These are phyloP conservation scores for Podospora conica DNA, from an alignment of 495 filamentous ascomycete genomes.

Conservation along the genomic window DNA sequence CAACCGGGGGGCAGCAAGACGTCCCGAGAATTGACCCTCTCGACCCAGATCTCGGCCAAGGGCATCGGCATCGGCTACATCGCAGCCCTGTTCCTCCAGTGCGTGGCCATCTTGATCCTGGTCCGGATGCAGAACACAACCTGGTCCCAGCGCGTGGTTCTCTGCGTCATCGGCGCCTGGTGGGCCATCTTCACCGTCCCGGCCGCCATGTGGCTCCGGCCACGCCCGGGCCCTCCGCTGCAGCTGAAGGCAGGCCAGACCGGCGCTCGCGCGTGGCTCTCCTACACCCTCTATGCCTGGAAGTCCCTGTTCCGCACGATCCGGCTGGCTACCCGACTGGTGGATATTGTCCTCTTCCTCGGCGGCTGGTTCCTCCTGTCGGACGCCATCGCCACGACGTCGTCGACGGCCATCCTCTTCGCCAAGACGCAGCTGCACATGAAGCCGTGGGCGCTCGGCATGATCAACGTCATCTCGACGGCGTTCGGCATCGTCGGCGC, in stretches of 20 bases:
- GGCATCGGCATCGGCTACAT: constrained; percentile 90
- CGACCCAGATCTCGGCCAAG: constrained; percentile 78
- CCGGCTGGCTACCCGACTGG: constrained; percentile 67
- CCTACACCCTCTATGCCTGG: constrained; percentile 79
- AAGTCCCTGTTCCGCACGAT: constrained; percentile 73
- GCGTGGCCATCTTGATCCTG: constrained; percentile 66
- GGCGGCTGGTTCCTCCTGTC: constrained; percentile 90
- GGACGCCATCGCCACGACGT: constrained; percentile 90
- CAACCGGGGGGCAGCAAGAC: constrained; percentile 37
- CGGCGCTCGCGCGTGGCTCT: constrained; percentile 35
- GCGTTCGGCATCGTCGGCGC: constrained; percentile 77
- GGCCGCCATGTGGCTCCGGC: constrained; percentile 81
- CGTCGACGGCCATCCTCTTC: constrained; percentile 90
- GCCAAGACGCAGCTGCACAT: constrained; percentile 91
- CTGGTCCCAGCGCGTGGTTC: constrained; percentile 70
- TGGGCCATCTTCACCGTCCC: constrained; percentile 92
- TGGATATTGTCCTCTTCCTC: constrained; percentile 84
- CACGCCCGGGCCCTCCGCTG: constrained; percentile 82
- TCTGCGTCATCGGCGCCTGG: constrained; percentile 88
- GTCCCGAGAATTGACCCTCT: constrained; percentile 65
- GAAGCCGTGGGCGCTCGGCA: constrained; percentile 77
- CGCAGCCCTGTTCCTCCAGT: constrained; percentile 73
- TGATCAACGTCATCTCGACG: constrained; percentile 90
- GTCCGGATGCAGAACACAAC: constrained; percentile 64
- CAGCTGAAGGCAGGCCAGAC: constrained; percentile 27